phyloP scores from a whole-genome alignment of 768 basidiomycete genomes.

The Chlorophyllum brunneum region DNA sequence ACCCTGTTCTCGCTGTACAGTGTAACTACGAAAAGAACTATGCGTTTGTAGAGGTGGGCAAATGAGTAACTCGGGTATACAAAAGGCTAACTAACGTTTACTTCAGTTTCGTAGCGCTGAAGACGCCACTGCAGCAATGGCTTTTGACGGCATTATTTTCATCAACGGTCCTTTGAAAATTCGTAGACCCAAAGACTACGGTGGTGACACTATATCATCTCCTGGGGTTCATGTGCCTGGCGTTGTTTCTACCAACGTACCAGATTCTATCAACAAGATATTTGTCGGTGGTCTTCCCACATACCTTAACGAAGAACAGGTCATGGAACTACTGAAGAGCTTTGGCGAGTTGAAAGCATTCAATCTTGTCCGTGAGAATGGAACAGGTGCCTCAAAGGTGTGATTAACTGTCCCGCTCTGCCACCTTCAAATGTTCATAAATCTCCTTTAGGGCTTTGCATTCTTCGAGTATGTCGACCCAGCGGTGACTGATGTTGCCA shows the following conservation, averaged over 20 bases:
- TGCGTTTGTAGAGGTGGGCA: constrained; percentile 88
- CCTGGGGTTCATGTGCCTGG: constrained; percentile 85
- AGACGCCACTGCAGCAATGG: constrained; percentile 95
- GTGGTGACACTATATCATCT: constrained; percentile 64
- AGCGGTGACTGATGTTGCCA: constrained; percentile 88
- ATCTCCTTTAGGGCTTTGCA: constrained; percentile 80
- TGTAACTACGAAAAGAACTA: constrained; percentile 99
- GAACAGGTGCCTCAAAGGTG: constrained; percentile 86
- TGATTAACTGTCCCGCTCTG: constrained; percentile 13
- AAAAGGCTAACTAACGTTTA: constrained; percentile 12
- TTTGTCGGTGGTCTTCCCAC: constrained; percentile 95
- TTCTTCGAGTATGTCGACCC: constrained; percentile 98
- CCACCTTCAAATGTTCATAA: constrained; percentile 3
- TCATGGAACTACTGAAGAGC: constrained; percentile 94
- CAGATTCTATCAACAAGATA: constrained; percentile 96
- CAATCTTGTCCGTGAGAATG: constrained; percentile 95
- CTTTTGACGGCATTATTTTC: constrained; percentile 96
- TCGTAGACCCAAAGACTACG: constrained; percentile 95
- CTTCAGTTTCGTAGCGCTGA: constrained; percentile 94
- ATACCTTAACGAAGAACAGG: constrained; percentile 97
- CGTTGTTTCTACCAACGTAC: constrained; percentile 93
- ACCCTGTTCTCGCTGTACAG: constrained; percentile 90
- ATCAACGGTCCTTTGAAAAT: constrained; percentile 95
- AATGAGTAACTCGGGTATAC: neutral
- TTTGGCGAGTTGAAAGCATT: constrained; percentile 98